These are phyloP conservation scores for Rhodotorula taiwanensis DNA, from an alignment of 768 basidiomycete species.

Conservation along the genomic window DNA sequence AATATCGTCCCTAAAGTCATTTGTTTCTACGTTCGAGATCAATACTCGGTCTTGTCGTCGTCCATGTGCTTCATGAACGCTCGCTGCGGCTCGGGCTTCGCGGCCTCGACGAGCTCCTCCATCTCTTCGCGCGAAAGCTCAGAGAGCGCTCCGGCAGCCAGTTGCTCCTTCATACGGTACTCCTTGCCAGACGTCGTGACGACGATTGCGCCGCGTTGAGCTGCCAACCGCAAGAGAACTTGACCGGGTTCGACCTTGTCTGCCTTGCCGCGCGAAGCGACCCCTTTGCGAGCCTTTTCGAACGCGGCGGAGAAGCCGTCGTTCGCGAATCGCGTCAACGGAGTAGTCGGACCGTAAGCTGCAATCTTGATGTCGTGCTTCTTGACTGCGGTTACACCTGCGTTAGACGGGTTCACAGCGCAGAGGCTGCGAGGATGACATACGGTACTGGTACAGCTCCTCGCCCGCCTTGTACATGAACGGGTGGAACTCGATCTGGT, in stretches of 20 bases:
- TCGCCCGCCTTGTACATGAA: constrained; percentile 40
- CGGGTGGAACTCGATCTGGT: constrained; percentile 49
- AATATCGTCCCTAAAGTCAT: no score
- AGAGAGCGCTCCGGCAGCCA: constrained; percentile 11
- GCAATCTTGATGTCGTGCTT: constrained; percentile 24
- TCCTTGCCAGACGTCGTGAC: constrained; percentile 36
- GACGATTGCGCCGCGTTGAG: constrained; percentile 28
- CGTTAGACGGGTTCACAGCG: neutral
- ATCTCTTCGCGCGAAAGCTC: constrained; percentile 28
- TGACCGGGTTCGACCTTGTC: constrained; percentile 23
- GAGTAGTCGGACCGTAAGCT: constrained; percentile 29
- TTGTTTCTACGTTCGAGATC: constrained; percentile 2
- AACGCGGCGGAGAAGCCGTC: constrained; percentile 10
- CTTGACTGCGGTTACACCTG: constrained; percentile 1
- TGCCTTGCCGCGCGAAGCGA: constrained; percentile 4
- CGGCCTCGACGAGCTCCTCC: constrained; percentile 6
- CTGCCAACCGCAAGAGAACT: constrained; percentile 27
- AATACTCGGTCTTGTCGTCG: constrained; percentile 21
- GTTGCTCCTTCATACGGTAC: constrained; percentile 34
- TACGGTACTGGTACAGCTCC: constrained; percentile 39
- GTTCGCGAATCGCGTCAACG: constrained; percentile 15
- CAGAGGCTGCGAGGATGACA: neutral
- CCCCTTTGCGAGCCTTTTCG: constrained; percentile 10
- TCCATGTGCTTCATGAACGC: constrained; percentile 37
- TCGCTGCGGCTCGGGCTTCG: constrained; percentile 11